Evolutionary conservation across 148 eudicot genomes (phyloP).

Genomic region (Oxyria digyna): DNA sequence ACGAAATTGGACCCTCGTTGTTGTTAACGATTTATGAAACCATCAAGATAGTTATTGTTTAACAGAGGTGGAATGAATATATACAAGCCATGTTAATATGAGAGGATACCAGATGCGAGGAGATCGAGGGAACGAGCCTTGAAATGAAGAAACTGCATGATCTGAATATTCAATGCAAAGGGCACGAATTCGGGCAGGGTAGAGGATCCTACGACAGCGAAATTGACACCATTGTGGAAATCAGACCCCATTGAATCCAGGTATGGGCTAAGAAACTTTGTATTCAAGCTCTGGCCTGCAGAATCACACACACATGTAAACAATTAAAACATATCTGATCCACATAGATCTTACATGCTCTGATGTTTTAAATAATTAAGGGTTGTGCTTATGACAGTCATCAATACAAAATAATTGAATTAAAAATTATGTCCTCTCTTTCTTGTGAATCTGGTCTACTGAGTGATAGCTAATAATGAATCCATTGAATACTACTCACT

Average conservation of each 20-base stretch:
- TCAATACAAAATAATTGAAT: neutral
- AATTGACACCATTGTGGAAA: conserved; percentile 72
- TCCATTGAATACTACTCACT: neutral
- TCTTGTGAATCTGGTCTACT: neutral
- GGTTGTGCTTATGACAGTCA: neutral
- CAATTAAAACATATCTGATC: neutral
- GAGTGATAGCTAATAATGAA: neutral
- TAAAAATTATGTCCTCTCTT: neutral
- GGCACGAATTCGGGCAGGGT: conserved; percentile 61
- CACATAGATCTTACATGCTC: neutral
- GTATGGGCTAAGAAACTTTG: conserved; percentile 59
- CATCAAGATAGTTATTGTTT: no score
- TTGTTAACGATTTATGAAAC: no score
- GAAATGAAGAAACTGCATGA: conserved; percentile 72
- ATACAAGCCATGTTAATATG: no score
- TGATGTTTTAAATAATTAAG: neutral
- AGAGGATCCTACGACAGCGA: conserved; percentile 69
- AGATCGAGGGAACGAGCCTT: conserved; percentile 60
- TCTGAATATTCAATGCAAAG: conserved; percentile 57
- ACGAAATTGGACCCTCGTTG: neutral
- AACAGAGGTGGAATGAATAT: neutral
- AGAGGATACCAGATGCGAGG: conserved; percentile 31
- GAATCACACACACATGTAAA: neutral
- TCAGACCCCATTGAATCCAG: conserved; percentile 59
- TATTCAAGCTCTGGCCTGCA: conserved; percentile 72